Base-by-base conservation (phyloP, 352 stramenopile genomes). In the Aphanomyces astaci region DNA sequence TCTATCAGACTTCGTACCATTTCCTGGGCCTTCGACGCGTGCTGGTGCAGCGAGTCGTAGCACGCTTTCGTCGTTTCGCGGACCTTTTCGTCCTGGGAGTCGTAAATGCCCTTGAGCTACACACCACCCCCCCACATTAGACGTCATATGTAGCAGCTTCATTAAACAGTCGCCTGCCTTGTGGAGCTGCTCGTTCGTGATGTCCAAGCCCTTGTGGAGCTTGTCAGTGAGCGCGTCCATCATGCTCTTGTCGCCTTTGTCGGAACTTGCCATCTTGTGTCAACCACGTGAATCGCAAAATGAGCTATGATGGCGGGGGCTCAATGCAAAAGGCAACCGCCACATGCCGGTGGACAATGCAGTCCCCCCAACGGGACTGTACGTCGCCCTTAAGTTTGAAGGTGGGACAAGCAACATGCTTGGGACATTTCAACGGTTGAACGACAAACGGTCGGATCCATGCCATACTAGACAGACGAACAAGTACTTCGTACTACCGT, bases 101-200 rank as follows among this genome's bases (percentile, higher is more conserved):
- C 2, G 48, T 55, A 55, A 25, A 31, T 55, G n/a, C 27, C n/a
- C 48, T 55, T 55, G 48, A 55, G 48, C 48, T 55, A 55, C 48
- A 55, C 48, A 55, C n/a, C 0, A 15, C 36, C 36, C 7, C 36
- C 7, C 36, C 7, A 7, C 15, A 43, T 7, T 43, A 7, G 15
- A 15, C 36, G 15, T 43, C 36, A 43, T n/a, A n/a, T n/a, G n/a
- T n/a, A n/a, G n/a, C n/a, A n/a, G n/a, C n/a, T n/a, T n/a, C n/a
- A n/a, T n/a, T n/a, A n/a, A n/a, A n/a, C n/a, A 55, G n/a, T 22
- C 48, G 48, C 48, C 22, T 30, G 48, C 48, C 27, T 55, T 55
- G n/a, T 25, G 27, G 10, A 25, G 48, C n/a, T 55, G 27, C 48
- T 55, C 48, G n/a, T 55, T 30, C 48, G 27, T 55, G 10, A 31